Evolutionary conservation across 192 early-diverging fungal genomes (phyloP).

Genomic region (Podila horticola): DNA sequence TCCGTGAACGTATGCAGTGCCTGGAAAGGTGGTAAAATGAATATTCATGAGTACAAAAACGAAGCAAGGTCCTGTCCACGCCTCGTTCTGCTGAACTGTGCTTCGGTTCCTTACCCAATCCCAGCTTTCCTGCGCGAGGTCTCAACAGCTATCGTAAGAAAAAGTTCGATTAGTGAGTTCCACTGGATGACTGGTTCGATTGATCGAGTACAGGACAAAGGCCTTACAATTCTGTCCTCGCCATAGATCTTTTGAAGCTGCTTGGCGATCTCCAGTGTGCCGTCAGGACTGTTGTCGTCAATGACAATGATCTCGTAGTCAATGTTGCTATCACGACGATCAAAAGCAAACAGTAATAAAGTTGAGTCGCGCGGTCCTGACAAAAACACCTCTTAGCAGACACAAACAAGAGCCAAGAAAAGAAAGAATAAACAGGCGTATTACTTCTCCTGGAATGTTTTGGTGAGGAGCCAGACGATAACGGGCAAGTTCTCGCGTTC

Average conservation of each 20-base stretch:
- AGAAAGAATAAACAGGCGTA: constrained; percentile 20
- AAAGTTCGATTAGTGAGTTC: neutral
- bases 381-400: neutral
- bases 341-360: neutral
- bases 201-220: neutral
- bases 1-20: constrained; percentile 96
- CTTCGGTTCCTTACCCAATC: constrained; percentile 67
- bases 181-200: neutral
- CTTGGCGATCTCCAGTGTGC: constrained; percentile 93
- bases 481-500: constrained; percentile 97
- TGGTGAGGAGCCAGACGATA: constrained; percentile 91
- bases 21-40: constrained; percentile 17
- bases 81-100: neutral
- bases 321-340: constrained; percentile 63
- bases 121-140: constrained; percentile 96
- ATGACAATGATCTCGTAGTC: constrained; percentile 98
- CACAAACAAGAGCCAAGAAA: neutral
- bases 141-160: constrained; percentile 71
- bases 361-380: neutral
- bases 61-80: neutral
- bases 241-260: constrained; percentile 89
- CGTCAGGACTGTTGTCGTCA: constrained; percentile 96
- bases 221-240: constrained; percentile 83
- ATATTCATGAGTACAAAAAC: neutral
- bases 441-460: constrained; percentile 82